Evolutionary conservation across 1,284 basidiomycete species (phyloP).

Genomic region (Dichomitus squalens): DNA sequence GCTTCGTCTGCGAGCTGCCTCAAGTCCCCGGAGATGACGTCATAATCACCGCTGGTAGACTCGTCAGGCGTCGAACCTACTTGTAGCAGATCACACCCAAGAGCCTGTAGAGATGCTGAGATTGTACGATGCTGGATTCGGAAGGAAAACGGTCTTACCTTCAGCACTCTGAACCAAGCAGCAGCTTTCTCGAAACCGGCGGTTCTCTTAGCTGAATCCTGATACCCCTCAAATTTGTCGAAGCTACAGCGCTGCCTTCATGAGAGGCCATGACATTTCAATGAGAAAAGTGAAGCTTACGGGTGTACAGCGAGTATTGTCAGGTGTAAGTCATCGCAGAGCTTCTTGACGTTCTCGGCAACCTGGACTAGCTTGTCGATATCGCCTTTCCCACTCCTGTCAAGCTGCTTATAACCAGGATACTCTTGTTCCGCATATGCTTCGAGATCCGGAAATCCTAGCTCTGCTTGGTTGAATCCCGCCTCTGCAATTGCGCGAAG

Average conservation of each 20-base stretch:
- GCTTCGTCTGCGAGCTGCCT: constrained; percentile 33
- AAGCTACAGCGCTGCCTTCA: constrained; percentile 23
- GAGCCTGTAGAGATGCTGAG: neutral
- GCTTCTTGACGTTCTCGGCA: constrained; percentile 22
- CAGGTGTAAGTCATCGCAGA: constrained; percentile 28
- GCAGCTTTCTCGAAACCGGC: constrained; percentile 26
- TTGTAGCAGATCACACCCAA: constrained; percentile 33
- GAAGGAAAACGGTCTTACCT: constrained; percentile 16
- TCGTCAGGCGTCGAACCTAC: constrained; percentile 34
- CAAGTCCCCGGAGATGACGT: constrained; percentile 34
- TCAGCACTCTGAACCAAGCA: constrained; percentile 34
- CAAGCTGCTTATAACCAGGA: constrained; percentile 28
- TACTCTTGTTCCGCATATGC: constrained; percentile 28
- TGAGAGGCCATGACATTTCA: no score
- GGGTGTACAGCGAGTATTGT: constrained; percentile 28
- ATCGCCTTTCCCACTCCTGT: constrained; percentile 30
- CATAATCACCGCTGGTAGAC: constrained; percentile 27
- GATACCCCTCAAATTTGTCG: constrained; percentile 32
- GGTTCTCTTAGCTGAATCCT: constrained; percentile 20
- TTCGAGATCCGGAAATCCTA: constrained; percentile 36
- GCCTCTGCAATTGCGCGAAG: constrained; percentile 34
- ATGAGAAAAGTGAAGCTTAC: constrained; percentile 13
- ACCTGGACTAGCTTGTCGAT: constrained; percentile 28
- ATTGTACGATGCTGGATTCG: neutral
- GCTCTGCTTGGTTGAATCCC: constrained; percentile 31